These are phyloP conservation scores for Phlebiopsis gigantea DNA, from an alignment of 768 basidiomycete species.

Conservation along the genomic window DNA sequence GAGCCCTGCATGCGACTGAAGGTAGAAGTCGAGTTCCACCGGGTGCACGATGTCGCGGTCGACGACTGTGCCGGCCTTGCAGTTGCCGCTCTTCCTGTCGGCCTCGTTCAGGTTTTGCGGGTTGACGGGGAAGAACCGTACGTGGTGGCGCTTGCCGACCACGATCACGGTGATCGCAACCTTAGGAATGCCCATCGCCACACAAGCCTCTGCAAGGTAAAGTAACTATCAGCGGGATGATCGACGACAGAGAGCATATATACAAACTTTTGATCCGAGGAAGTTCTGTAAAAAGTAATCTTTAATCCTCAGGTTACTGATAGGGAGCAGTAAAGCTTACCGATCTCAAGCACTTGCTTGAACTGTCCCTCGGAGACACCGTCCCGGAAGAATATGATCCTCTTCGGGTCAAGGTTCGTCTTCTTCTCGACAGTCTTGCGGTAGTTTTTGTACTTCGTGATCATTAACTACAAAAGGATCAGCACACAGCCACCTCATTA, in stretches of 20 bases:
- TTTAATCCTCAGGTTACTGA: too few relatives aligned
- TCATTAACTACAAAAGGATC: constrained; percentile 36
- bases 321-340: too few relatives aligned
- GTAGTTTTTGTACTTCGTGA: constrained; percentile 56
- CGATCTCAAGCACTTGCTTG: constrained; percentile 42
- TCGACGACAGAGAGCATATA: background rate
- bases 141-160: constrained; percentile 75
- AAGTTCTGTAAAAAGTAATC: background rate
- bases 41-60: constrained; percentile 68
- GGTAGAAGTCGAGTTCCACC: constrained; percentile 71
- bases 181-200: constrained; percentile 41
- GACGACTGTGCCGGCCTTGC: constrained; percentile 72
- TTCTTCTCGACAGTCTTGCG: constrained; percentile 49
- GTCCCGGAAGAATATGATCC: constrained; percentile 72
- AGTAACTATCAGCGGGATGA: constrained; percentile 2
- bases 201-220: constrained; percentile 50
- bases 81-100: constrained; percentile 52
- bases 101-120: constrained; percentile 23
- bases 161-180: constrained; percentile 72
- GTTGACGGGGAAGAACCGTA: constrained; percentile 52
- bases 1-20: constrained; percentile 73
- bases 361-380: constrained; percentile 58
- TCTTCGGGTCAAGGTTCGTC: constrained; percentile 45
- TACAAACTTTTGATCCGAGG: background rate
- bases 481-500: background rate